Conservation (phyloP, 306 rosid species). For the Acacia melanoxylon region DNA sequence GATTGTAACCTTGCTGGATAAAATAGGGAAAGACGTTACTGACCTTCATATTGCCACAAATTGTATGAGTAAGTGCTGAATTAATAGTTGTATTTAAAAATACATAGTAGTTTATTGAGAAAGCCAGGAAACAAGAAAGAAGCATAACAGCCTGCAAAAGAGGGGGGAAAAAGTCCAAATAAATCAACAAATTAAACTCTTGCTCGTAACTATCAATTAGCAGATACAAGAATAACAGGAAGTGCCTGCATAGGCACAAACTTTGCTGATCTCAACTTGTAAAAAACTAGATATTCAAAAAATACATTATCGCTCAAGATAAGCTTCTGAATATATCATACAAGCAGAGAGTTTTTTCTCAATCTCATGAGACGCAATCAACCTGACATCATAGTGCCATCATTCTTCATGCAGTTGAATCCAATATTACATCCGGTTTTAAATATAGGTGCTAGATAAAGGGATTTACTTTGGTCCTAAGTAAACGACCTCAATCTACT, state of each 20-base stretch:
- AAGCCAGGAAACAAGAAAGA: conserved; percentile 75
- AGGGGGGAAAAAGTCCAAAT: conserved; percentile 16
- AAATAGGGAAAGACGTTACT: background rate
- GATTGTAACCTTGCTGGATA: background rate
- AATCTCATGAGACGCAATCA: background rate
- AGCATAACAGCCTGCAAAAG: conserved; percentile 66
- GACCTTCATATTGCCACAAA: conserved; percentile 66
- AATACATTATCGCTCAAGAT: background rate
- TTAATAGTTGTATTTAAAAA: conserved; percentile 77
- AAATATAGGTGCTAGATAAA: no score
- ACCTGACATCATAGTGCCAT: background rate
- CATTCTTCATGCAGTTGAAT: background rate
- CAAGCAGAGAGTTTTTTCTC: no score
- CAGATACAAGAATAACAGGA: background rate
- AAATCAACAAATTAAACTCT: conserved; percentile 22
- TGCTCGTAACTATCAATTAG: conserved; percentile 16
- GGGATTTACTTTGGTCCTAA: no score
- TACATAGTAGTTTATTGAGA: conserved; percentile 70
- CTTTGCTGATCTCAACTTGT: no score
- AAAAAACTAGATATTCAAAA: background rate
- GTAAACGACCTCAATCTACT: no score
- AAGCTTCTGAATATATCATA: background rate
- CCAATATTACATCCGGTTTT: no score
- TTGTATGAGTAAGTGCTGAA: conserved; percentile 85
- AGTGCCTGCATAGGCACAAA: background rate